Percentiles rank a stretch among this genome's conserved stretches.
These are phyloP conservation scores for Yarrowia sp. DNA, from an alignment of 805 yeast genomes.

Conservation along the genomic window DNA sequence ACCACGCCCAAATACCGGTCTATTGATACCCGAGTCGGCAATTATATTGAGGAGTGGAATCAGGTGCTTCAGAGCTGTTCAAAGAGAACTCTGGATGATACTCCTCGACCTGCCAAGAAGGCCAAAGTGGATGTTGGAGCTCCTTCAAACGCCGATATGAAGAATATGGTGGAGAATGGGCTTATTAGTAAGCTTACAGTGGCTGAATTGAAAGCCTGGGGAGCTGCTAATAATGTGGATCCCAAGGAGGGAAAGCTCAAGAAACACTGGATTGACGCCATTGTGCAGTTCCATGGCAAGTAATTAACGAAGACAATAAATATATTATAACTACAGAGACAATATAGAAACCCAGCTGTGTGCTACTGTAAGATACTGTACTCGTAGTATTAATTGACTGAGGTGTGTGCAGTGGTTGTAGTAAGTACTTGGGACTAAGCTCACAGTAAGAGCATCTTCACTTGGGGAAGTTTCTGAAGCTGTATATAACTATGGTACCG, in stretches of 20 bases:
- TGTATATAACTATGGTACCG: too few species aligned
- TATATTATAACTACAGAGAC: too few species aligned
- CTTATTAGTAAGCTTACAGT: slow-evolving; percentile 22
- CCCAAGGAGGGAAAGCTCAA: slow-evolving; percentile 15
- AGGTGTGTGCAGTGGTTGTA: too few species aligned
- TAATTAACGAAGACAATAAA: background rate
- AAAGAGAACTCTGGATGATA: background rate
- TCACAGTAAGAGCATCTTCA: too few species aligned
- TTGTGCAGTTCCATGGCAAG: background rate
- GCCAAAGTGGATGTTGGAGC: background rate
- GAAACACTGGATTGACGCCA: slow-evolving; percentile 14
- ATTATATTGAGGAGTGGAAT: slow-evolving; percentile 27
- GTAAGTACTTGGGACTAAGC: too few species aligned
- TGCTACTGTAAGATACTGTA: too few species aligned
- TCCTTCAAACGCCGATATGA: background rate
- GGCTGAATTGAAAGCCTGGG: slow-evolving; percentile 26
- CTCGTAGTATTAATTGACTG: too few species aligned
- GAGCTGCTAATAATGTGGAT: background rate
- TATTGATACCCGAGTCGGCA: slow-evolving; percentile 34
- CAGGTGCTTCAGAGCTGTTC: background rate
- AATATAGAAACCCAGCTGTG: too few species aligned
- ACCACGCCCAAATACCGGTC: slow-evolving; percentile 35
- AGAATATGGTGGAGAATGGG: background rate
- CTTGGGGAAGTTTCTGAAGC: too few species aligned
- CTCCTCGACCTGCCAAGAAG: background rate